These are phyloP conservation scores for Pezicula neosporulosa DNA, from an alignment of 2,329 filamentous ascomycete species.

Conservation along the genomic window DNA sequence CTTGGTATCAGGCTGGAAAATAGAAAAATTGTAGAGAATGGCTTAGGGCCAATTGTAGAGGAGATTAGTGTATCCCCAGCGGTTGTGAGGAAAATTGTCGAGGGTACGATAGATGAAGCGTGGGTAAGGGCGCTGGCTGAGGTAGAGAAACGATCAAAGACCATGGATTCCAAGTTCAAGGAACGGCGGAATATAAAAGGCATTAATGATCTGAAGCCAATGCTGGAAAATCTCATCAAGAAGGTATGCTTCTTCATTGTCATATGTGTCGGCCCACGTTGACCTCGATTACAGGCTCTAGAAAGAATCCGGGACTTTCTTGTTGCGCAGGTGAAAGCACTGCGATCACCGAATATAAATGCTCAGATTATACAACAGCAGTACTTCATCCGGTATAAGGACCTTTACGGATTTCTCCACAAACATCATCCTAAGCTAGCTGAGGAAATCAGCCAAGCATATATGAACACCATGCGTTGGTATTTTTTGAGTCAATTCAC, in stretches of 20 bases:
- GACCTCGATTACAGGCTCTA: conserved; percentile 56
- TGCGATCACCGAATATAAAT: conserved; percentile 94
- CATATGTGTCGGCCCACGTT: conserved; percentile 1
- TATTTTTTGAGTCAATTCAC: conserved; percentile 92
- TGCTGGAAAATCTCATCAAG: conserved; percentile 78
- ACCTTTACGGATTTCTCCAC: conserved; percentile 81
- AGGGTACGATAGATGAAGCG: conserved; percentile 83
- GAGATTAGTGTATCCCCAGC: conserved; percentile 85
- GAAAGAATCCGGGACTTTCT: conserved; percentile 93
- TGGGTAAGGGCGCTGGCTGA: conserved; percentile 85
- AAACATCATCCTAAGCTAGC: conserved; percentile 79
- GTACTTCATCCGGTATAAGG: conserved; percentile 83
- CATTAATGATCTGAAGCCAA: conserved; percentile 75
- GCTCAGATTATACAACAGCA: conserved; percentile 96
- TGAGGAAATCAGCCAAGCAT: conserved; percentile 87
- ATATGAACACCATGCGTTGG: conserved; percentile 98
- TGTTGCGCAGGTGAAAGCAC: conserved; percentile 88
- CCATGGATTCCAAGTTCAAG: conserved; percentile 65
- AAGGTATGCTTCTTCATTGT: conserved; percentile 53
- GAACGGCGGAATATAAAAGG: conserved; percentile 68
- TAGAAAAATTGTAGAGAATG: conserved; percentile 82
- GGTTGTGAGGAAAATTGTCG: conserved; percentile 79
- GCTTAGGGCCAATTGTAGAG: conserved; percentile 84
- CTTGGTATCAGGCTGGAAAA: conserved; percentile 86
- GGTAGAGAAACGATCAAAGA: conserved; percentile 72